Evolutionary conservation across 192 early-diverging fungal species (phyloP), one percentile per base, ranked within the genome.

Genomic region (Spizellomyces punctatus): DNA sequence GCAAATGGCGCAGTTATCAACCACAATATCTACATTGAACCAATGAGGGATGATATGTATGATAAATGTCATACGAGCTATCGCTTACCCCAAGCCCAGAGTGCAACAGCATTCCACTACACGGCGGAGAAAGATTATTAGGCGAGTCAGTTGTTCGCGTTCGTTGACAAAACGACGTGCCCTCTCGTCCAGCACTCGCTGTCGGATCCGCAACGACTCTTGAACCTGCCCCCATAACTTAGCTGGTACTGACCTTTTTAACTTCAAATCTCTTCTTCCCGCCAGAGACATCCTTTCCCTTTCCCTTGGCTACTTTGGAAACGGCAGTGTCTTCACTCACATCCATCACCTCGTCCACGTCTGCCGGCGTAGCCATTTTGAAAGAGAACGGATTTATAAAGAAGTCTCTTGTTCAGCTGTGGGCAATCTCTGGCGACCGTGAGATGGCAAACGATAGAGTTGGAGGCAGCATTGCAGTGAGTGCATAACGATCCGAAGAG

Each of bases 1-100:
- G 81, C 96, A 99, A 84, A 99, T 99, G 64, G 96, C 95, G 73
- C 96, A 99, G 80, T 95, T 96, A 79, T 96, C 96, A 6, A 96
- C 94, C 21, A 94, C 94, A 84, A 97, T 96, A 78, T 99, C 95
- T 94, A 69, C 3, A 36, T 36, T 36, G 0, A 36, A 36, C 27
- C 8, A 12, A 46, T 10, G 9, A 78, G 17, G 2, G 42, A 36
- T 36, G n/a, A 36, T 36, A 36, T 36, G 27, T 36, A 36, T 36
- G 27, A 36, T 36, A 36, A 36, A 3, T 3, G 27, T 36, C 27
- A 36, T 36, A 3, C 27, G 1, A 36, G 27, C 27, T 36, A 36
- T 27, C 64, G 73, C 78, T 74, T 80, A 94, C 93, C 93, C 97
- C 97, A 99, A 44, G 95, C 91, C 97, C 97, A 99, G 55, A 99